phyloP scores from a whole-genome alignment of 495 filamentous ascomycete genomes.

The Haplographium delicatum region DNA sequence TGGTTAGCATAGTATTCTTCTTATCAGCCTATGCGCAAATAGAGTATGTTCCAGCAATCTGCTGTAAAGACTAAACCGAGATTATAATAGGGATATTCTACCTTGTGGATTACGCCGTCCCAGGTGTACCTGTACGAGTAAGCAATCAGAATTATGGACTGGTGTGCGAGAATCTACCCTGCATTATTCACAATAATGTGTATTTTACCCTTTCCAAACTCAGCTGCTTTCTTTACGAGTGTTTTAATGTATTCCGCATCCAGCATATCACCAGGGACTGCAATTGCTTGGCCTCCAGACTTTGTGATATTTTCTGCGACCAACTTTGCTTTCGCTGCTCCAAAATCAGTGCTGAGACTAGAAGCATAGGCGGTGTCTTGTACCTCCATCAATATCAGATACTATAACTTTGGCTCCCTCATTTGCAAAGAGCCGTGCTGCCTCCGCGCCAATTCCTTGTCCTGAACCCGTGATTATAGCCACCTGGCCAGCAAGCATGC shows the following conservation, averaged over 20 bases:
- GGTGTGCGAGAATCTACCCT: conserved; percentile 34
- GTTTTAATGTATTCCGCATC: conserved; percentile 58
- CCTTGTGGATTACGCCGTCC: conserved; percentile 88
- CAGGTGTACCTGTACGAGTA: conserved; percentile 52
- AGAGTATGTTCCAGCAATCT: conserved; percentile 10
- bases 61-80: conserved; percentile 4
- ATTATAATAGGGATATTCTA: conserved; percentile 24
- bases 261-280: conserved; percentile 69
- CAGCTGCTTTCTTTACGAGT: conserved; percentile 66
- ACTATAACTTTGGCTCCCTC: conserved; percentile 81
- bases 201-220: conserved; percentile 80
- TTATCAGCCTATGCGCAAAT: neutral
- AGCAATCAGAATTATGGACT: neutral
- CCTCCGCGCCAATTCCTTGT: conserved; percentile 87
- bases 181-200: conserved; percentile 88
- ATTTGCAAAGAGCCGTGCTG: conserved; percentile 73
- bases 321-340: conserved; percentile 54
- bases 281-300: conserved; percentile 56
- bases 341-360: conserved; percentile 11
- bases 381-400: conserved; percentile 73
- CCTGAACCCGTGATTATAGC: conserved; percentile 83
- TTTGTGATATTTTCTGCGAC: conserved; percentile 51
- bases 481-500: conserved; percentile 70
- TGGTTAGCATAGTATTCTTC: conserved; percentile 7
- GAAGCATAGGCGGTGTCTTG: conserved; percentile 15